These are phyloP conservation scores for Suillus subluteus DNA, from an alignment of 768 basidiomycete genomes.

Conservation along the genomic window DNA sequence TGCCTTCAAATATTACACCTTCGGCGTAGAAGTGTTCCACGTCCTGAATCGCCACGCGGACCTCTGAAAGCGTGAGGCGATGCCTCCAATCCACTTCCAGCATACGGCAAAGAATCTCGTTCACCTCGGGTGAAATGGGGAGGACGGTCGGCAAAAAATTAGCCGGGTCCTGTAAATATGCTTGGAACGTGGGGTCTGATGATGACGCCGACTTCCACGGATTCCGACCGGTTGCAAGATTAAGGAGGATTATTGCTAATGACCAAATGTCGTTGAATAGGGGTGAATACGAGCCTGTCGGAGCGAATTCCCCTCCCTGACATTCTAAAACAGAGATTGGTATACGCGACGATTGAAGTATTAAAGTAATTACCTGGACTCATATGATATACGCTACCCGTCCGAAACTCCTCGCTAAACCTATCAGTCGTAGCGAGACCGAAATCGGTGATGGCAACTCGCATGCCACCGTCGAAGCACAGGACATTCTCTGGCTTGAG, in stretches of 20 bases:
- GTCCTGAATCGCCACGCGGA: slow-evolving; percentile 58
- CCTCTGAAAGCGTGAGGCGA: slow-evolving; percentile 48
- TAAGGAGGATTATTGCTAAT: slow-evolving; percentile 93
- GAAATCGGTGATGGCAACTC: slow-evolving; percentile 91
- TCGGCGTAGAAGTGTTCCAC: slow-evolving; percentile 71
- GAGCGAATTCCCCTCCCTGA: slow-evolving; percentile 70
- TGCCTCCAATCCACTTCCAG: slow-evolving; percentile 69
- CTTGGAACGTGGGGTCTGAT: slow-evolving; percentile 87
- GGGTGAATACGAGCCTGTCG: slow-evolving; percentile 77
- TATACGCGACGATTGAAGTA: slow-evolving; percentile 16
- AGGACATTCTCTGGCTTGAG: slow-evolving; percentile 97
- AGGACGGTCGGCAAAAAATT: slow-evolving; percentile 86
- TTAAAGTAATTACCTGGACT: slow-evolving; percentile 64
- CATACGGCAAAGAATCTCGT: slow-evolving; percentile 74
- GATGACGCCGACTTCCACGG: slow-evolving; percentile 91
- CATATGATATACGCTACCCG: slow-evolving; percentile 99
- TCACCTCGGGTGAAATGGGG: slow-evolving; percentile 75
- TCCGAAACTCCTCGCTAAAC: slow-evolving; percentile 85
- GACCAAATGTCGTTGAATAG: slow-evolving; percentile 96
- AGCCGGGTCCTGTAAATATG: slow-evolving; percentile 75
- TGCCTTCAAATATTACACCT: slow-evolving; percentile 79
- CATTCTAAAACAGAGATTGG: slow-evolving; percentile 65
- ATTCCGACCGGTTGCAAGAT: slow-evolving; percentile 92
- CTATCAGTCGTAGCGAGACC: slow-evolving; percentile 90
- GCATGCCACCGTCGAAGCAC: slow-evolving; percentile 76